Percentiles rank a stretch among this genome's conserved stretches.
phyloP scores from a whole-genome alignment of 352 stramenopile genomes.

The Thraustotheca clavata region DNA sequence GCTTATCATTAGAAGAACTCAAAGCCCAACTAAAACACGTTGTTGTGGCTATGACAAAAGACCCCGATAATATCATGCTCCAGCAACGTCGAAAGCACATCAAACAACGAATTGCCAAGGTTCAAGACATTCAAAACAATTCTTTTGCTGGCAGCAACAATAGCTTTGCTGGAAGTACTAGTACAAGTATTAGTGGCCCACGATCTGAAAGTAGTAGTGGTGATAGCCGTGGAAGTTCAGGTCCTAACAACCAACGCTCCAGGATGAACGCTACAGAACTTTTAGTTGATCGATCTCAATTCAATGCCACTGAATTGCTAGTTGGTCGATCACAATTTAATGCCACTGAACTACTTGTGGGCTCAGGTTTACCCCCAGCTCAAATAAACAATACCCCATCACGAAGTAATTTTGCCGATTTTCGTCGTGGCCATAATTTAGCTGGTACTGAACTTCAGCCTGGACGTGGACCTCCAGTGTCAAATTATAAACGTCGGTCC shows the following conservation, averaged over 20 bases:
- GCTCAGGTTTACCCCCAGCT: background rate
- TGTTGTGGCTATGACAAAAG: background rate
- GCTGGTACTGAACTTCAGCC: background rate
- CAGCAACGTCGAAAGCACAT: constrained; percentile 8
- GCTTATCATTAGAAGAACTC: constrained; percentile 5
- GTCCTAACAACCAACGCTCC: too few species aligned
- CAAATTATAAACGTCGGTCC: too few species aligned
- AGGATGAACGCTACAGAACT: too few species aligned
- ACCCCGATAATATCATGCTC: background rate
- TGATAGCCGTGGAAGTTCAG: too few species aligned
- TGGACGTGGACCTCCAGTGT: too few species aligned
- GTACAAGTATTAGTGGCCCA: too few species aligned
- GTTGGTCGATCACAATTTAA: background rate
- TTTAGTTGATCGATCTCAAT: background rate
- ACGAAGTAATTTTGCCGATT: background rate
- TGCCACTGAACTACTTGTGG: background rate
- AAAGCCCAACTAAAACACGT: constrained; percentile 5
- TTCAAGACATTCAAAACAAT: background rate
- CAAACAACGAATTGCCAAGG: constrained; percentile 1
- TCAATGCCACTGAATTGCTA: background rate
- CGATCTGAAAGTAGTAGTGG: background rate
- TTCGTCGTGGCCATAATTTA: background rate
- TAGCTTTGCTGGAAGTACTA: too few species aligned
- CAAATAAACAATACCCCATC: too few species aligned
- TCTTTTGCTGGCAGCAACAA: background rate